Conservation (phyloP, 2,329 filamentous ascomycete genomes). For the Venturia oleaginea region DNA sequence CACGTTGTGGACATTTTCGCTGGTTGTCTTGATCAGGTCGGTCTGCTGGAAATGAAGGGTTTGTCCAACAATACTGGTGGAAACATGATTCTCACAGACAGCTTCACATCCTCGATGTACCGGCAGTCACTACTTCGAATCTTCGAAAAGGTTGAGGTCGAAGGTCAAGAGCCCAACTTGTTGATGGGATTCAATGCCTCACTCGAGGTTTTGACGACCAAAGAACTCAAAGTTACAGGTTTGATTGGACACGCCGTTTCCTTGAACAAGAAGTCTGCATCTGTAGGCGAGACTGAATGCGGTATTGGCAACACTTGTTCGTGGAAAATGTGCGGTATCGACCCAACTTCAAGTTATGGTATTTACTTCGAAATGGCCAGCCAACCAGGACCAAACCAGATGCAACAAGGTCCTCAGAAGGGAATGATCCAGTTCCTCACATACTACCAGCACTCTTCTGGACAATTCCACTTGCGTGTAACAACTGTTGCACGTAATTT, state of each 20-base stretch:
- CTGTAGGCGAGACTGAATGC: constrained; percentile 94
- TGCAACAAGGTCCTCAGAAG: constrained; percentile 80
- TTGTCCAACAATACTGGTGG: constrained; percentile 92
- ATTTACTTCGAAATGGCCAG: constrained; percentile 97
- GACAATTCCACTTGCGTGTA: constrained; percentile 90
- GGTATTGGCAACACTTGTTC: constrained; percentile 97
- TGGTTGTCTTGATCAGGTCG: constrained; percentile 93
- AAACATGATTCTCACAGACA: constrained; percentile 97
- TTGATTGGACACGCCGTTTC: constrained; percentile 95
- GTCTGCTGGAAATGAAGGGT: constrained; percentile 95
- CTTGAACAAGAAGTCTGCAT: constrained; percentile 94
- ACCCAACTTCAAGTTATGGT: constrained; percentile 86
- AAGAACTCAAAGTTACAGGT: constrained; percentile 95
- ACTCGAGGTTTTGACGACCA: constrained; percentile 90
- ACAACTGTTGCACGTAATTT: constrained; percentile 88
- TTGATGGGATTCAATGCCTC: constrained; percentile 98
- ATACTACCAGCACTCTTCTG: constrained; percentile 95
- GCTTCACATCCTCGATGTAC: constrained; percentile 98
- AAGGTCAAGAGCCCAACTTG: constrained; percentile 52
- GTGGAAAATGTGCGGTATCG: constrained; percentile 99
- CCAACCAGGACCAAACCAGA: constrained; percentile 76
- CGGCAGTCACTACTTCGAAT: constrained; percentile 96
- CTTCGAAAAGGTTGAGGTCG: constrained; percentile 92
- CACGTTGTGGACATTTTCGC: constrained; percentile 98
- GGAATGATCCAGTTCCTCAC: constrained; percentile 98